Evolutionary conservation across 805 yeast genomes (phyloP).

Genomic region (Pichia exigua): DNA sequence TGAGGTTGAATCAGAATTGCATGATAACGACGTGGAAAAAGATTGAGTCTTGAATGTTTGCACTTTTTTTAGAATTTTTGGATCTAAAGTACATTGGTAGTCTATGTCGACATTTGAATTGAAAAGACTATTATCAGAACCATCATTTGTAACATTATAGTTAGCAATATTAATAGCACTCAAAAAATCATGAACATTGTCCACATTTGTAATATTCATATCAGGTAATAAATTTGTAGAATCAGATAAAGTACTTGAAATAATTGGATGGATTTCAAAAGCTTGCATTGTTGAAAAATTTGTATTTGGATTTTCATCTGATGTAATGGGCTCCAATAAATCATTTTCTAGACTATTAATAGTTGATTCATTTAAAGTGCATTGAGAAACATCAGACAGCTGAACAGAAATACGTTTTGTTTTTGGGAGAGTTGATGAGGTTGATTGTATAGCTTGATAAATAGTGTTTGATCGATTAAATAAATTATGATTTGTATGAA

Average conservation of each 20-base stretch:
- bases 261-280: background rate
- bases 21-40: background rate
- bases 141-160: background rate
- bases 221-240: background rate
- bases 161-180: background rate
- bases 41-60: background rate
- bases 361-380: constrained; percentile 4
- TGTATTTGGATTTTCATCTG: background rate
- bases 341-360: constrained; percentile 1
- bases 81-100: background rate
- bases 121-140: background rate
- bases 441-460: background rate
- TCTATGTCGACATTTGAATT: background rate
- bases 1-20: background rate
- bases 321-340: background rate
- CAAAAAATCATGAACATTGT: constrained; percentile 5
- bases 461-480: background rate
- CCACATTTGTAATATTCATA: background rate
- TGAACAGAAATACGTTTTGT: background rate
- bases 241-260: background rate
- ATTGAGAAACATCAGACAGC: constrained; percentile 1
- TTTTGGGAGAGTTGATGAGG: background rate
- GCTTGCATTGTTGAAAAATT: background rate
- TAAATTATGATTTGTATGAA: background rate
- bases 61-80: background rate